A percentile compares a stretch with the other conserved stretches of the same genome.
Evolutionary conservation across 148 eudicot species (phyloP).

Genomic region (Pharnaceum exiguum): DNA sequence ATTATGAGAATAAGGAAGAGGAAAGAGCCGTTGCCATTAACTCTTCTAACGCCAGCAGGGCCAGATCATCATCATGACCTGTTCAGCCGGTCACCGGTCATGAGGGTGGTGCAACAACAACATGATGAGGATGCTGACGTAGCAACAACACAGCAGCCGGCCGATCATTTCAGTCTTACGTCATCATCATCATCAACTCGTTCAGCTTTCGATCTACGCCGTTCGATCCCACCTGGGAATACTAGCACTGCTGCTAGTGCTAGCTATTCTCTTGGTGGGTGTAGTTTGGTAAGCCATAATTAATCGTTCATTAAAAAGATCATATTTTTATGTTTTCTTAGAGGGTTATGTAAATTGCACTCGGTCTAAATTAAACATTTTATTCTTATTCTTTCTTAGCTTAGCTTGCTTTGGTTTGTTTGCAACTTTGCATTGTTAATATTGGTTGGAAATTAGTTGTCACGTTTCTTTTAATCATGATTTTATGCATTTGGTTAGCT

Average conservation of each 20-base stretch:
- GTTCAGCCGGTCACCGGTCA: conserved; percentile 32
- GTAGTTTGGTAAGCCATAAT: not conserved
- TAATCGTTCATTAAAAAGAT: too few species aligned
- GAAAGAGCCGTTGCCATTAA: conserved; percentile 42
- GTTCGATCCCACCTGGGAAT: conserved; percentile 15
- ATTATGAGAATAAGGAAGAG: conserved; percentile 70
- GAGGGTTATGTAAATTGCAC: conserved; percentile 14
- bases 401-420: not conserved
- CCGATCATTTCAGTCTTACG: conserved; percentile 29
- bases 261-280: too few species aligned
- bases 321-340: not conserved
- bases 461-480: not conserved
- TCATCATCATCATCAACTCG: too few species aligned
- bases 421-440: not conserved
- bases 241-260: not conserved
- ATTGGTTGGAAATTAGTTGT: not conserved
- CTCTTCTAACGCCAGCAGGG: conserved; percentile 38
- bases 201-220: conserved; percentile 20
- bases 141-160: conserved; percentile 17
- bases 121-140: too few species aligned
- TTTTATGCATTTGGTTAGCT: not conserved
- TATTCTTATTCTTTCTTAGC: not conserved
- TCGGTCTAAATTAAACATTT: not conserved
- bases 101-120: conserved; percentile 15
- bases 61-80: conserved; percentile 57